These are phyloP conservation scores for Cytospora piceae DNA, from an alignment of 2,329 filamentous ascomycete genomes.

Conservation along the genomic window DNA sequence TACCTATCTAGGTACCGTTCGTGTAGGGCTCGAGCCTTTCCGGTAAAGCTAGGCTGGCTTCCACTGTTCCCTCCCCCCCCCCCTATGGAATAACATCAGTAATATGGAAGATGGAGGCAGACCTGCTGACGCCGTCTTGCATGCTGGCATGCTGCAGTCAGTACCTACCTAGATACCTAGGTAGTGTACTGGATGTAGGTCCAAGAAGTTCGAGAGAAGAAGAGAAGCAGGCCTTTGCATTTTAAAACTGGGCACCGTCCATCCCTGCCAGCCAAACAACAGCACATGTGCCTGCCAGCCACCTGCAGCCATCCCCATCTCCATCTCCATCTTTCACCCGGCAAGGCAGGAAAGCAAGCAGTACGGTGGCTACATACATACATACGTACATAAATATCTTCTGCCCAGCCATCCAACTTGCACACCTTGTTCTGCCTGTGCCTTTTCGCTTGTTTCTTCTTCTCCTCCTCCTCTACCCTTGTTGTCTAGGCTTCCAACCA, in stretches of 20 bases:
- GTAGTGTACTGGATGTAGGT: neutral
- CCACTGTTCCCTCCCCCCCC: too few relatives aligned
- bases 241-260: slow-evolving; percentile 32
- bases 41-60: too few relatives aligned
- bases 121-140: neutral
- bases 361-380: neutral
- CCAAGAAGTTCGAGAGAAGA: neutral
- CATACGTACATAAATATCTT: neutral
- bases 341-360: too few relatives aligned
- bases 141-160: neutral
- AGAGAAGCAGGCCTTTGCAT: neutral
- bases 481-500: neutral
- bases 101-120: neutral
- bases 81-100: too few relatives aligned
- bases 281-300: neutral
- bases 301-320: neutral
- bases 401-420: neutral
- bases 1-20: too few relatives aligned
- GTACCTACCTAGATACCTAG: neutral
- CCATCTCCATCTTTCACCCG: neutral
- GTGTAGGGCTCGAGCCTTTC: neutral
- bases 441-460: neutral
- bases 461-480: neutral
- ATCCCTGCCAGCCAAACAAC: slow-evolving; percentile 28
- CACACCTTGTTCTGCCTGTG: neutral